phyloP scores from a whole-genome alignment of 2,329 filamentous ascomycete genomes.

The Coniochaeta sp. region DNA sequence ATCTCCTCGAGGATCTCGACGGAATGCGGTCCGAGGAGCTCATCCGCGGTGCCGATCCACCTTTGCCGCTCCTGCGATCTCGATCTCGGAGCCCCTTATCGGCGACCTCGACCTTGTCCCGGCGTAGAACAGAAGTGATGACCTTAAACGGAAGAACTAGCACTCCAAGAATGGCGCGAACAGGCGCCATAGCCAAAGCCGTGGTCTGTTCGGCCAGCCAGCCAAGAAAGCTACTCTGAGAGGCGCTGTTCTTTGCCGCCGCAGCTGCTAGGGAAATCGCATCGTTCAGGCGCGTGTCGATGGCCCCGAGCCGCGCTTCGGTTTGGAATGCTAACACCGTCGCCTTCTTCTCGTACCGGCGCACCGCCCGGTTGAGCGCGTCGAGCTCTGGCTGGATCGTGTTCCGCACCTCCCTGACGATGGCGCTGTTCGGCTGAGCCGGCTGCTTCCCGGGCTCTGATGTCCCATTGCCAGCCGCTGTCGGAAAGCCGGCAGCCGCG shows the following conservation, averaged over 20 bases:
- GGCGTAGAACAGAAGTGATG: constrained; percentile 23
- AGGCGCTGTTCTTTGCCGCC: constrained; percentile 47
- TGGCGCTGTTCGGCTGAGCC: constrained; percentile 34
- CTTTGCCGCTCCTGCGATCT: constrained; percentile 13
- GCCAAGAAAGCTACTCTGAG: constrained; percentile 21
- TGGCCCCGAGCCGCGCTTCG: constrained; percentile 63
- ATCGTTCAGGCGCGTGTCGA: constrained; percentile 68
- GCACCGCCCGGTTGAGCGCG: constrained; percentile 78
- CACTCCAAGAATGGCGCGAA: constrained; percentile 30
- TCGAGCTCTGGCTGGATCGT: constrained; percentile 76
- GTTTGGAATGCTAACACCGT: constrained; percentile 68
- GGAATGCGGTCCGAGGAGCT: constrained; percentile 11
- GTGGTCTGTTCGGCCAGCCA: constrained; percentile 30
- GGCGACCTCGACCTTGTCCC: constrained; percentile 14
- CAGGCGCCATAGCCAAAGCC: constrained; percentile 30
- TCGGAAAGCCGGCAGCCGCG: constrained; percentile 28
- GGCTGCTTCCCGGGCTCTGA: constrained; percentile 23
- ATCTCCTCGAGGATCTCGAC: constrained; percentile 11
- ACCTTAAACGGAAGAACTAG: constrained; percentile 35
- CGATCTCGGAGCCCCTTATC: constrained; percentile 5
- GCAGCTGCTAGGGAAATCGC: constrained; percentile 75
- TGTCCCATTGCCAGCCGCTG: constrained; percentile 20
- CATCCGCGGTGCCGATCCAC: constrained; percentile 3
- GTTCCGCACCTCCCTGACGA: constrained; percentile 53
- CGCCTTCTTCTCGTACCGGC: constrained; percentile 85